Base-by-base conservation (phyloP, 2,329 filamentous ascomycete species). In the Xylariaceae sp. region DNA sequence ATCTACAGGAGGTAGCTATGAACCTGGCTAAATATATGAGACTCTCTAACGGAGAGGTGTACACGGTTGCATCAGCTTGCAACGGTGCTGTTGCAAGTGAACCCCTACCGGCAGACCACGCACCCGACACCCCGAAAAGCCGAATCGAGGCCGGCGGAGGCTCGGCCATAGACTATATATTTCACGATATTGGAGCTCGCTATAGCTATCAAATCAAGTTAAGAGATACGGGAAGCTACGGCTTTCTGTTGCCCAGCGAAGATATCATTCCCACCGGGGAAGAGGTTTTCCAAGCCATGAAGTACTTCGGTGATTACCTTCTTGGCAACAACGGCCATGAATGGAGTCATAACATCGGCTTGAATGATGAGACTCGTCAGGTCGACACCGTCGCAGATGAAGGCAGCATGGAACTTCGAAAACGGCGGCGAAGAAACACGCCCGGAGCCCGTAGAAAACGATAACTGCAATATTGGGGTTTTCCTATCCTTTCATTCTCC, bases 201-300 rank as follows among this genome's bases (percentile, higher is more conserved):
- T 96, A 91, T 71, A 90, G 91, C 56, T 98, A 96, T 72, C 95
- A 98, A 78, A 89, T 95, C 75, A 98, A 98, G 76, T 79, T 99
- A 23, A 82, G 95, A 47, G 95, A 99, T 71, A 95, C 90, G 0
- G 95, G 95, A 9, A 95, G 87, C 71, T 98, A 98, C 71, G 95
- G 95, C 0, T 99, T 98, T 71, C 77, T 99, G 46, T 78, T 98
- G 3, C 95, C 95, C 0, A 88, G 84, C 54, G 89, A 95, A 54
- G 84, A 96, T 57, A 98, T 98, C 56, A 79, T 96, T 2, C 92
- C 93, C 0, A 95, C 91, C 0, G 93, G 95, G 7, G 87, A 93
- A 72, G 95, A 99, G 73, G 83, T 93, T 41, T 86, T 93, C 63
- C 88, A 89, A 63, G 91, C 92, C 0, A 80, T 96, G 60, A 83